Conservation (phyloP, 1,139 yeast species). For the Protomyces inundatus region DNA sequence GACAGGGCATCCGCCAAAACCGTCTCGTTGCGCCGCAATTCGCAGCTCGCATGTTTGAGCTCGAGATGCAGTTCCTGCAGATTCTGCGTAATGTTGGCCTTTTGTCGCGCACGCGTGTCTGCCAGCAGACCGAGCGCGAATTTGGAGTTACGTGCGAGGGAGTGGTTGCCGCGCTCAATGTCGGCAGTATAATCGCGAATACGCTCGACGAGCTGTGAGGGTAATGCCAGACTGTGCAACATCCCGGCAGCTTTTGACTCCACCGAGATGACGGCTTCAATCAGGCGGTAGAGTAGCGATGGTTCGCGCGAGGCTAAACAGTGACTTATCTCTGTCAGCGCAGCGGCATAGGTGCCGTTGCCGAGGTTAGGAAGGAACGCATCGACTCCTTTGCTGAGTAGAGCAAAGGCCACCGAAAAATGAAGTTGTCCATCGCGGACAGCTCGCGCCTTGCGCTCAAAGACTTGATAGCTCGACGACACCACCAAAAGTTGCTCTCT, state of each 20-base stretch:
- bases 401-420: constrained; percentile 13
- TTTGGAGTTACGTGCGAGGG: background rate
- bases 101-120: constrained; percentile 12
- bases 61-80: constrained; percentile 9
- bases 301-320: constrained; percentile 14
- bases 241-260: constrained; percentile 7
- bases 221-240: constrained; percentile 9
- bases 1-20: constrained; percentile 14
- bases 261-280: constrained; percentile 8
- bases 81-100: constrained; percentile 5
- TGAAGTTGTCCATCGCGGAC: constrained; percentile 14
- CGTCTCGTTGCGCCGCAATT: constrained; percentile 7
- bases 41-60: constrained; percentile 19
- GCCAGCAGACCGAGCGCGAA: constrained; percentile 7
- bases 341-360: background rate
- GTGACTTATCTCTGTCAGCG: background rate
- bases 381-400: constrained; percentile 2
- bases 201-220: constrained; percentile 5
- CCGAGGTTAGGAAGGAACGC: background rate
- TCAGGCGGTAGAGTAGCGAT: constrained; percentile 9
- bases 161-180: constrained; percentile 3
- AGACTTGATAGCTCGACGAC: constrained; percentile 16
- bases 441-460: constrained; percentile 16
- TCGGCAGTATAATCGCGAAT: background rate
- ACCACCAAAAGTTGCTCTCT: constrained; percentile 16